A percentile compares a stretch with the other conserved stretches of the same genome.
Evolutionary conservation across 1,284 basidiomycete genomes (phyloP).

Genomic region (Trametes hirsuta): DNA sequence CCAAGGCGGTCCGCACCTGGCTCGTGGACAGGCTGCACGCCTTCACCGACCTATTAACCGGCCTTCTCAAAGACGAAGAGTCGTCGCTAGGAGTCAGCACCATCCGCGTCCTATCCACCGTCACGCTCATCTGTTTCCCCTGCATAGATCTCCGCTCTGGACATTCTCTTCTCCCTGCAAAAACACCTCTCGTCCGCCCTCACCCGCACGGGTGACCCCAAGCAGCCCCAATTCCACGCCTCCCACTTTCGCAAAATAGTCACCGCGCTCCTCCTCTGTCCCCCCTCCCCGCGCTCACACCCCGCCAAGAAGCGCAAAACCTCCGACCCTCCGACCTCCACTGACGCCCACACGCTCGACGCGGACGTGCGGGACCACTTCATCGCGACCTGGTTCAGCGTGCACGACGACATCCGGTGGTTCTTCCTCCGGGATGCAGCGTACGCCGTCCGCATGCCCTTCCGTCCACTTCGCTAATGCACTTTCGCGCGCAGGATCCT

Average conservation of each 20-base stretch:
- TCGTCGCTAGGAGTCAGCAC: conserved; percentile 56
- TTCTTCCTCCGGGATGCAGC: conserved; percentile 88
- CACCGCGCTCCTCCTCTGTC: conserved; percentile 62
- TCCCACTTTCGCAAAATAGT: conserved; percentile 72
- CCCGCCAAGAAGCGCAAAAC: conserved; percentile 26
- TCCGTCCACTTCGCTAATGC: background rate
- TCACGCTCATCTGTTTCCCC: conserved; percentile 7
- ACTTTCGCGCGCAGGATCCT: conserved; percentile 25
- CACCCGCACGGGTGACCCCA: conserved; percentile 39
- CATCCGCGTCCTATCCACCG: background rate
- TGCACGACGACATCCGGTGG: conserved; percentile 91
- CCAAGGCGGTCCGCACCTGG: conserved; percentile 76
- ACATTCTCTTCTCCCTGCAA: conserved; percentile 82
- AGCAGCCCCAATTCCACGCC: conserved; percentile 64
- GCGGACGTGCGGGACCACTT: conserved; percentile 68
- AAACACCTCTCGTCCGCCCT: conserved; percentile 75
- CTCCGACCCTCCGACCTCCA: conserved; percentile 14
- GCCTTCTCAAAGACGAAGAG: conserved; percentile 77
- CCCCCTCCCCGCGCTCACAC: conserved; percentile 49
- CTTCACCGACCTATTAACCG: conserved; percentile 70
- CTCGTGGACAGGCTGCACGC: conserved; percentile 69
- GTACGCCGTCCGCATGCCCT: conserved; percentile 46
- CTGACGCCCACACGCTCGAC: conserved; percentile 44
- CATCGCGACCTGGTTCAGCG: conserved; percentile 72
- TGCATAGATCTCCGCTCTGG: conserved; percentile 70